These are phyloP conservation scores for Symbiodinium pilosum DNA, from an alignment of 73 alveolate species.

Conservation along the genomic window DNA sequence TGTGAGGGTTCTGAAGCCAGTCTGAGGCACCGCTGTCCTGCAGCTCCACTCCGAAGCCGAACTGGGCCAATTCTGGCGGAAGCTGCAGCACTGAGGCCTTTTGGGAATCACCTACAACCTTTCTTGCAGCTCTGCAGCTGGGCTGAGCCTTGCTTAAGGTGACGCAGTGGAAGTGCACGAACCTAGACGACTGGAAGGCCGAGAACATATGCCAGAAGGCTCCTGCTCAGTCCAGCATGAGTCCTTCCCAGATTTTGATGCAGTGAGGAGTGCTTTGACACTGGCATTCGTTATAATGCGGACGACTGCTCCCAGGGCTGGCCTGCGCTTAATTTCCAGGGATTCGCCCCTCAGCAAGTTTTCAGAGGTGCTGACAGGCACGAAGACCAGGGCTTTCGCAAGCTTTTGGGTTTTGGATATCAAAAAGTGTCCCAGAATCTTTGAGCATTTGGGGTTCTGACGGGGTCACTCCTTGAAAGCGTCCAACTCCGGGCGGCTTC, in stretches of 20 bases:
- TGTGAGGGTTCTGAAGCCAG: no score
- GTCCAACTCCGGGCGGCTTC: no score
- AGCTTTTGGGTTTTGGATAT: neutral
- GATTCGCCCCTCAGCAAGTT: neutral
- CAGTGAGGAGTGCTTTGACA: conserved; percentile 34
- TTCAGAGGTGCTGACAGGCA: no score
- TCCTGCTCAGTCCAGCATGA: neutral
- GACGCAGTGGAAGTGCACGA: neutral
- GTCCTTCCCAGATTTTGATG: neutral
- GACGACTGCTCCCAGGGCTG: conserved; percentile 82
- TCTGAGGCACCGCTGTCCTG: neutral
- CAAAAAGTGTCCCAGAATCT: neutral
- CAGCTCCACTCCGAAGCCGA: neutral
- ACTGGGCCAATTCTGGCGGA: neutral
- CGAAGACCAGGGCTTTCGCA: no score
- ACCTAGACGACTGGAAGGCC: neutral
- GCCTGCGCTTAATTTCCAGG: conserved; percentile 33
- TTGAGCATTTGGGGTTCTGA: no score
- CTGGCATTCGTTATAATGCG: conserved; percentile 3
- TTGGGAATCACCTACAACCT: neutral
- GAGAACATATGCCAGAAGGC: neutral
- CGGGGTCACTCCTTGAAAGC: no score
- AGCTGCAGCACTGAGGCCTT: neutral
- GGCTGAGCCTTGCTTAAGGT: no score
- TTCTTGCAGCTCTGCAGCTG: no score